Base-by-base conservation (phyloP, 176 grass and related monocot genomes). In the Coix lacrymajobi region DNA sequence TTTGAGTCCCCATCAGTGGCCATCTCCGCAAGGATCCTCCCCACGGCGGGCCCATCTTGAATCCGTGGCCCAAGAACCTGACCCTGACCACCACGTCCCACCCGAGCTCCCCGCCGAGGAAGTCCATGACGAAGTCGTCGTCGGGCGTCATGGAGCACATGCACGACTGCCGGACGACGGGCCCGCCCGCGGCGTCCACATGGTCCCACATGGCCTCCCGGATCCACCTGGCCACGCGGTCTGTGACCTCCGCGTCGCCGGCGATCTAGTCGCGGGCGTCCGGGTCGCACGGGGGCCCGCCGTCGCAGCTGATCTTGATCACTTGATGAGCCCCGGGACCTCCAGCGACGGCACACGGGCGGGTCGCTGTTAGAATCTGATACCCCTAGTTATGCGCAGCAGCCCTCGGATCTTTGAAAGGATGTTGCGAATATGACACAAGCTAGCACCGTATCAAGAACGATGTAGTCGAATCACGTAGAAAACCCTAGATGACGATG, bases 131-230 rank as follows among this genome's bases (percentile, higher is more conserved):
- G 66, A 91, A 93, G 82, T 96, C 94, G 22, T 68, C 82, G 71
- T 93, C 93, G 4, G 88, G 93, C 5, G 88, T 93, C 93, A 96
- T 93, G 62, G 90, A 90, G 81, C 89, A 96, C 90, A 96, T 92
- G 86, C 93, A 96, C 20, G 88, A 4, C 80, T 87, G 83, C 14
- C 40, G 10, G 2, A 83, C 57, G 1, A 89, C 86, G 4, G 91
- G 84, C 57, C 87, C 84, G 1, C 69, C 52, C n/a, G 31, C 74
- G 43, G 80, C 28, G 13, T 93, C 84, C 1, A 97, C 70, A 31
- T 69, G 54, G n/a, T n/a, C 0, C 16, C 78, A 41, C 80, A 93
- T 84, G 72, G 83, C 40, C 62, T 63, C 51, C 40, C 79, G 73
- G 54, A 97, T 91, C 94, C 91, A 93, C 62, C 14, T 17, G 1